These are phyloP conservation scores for Amphicarpaea edgeworthii DNA, from an alignment of 306 rosid species.

Conservation along the genomic window DNA sequence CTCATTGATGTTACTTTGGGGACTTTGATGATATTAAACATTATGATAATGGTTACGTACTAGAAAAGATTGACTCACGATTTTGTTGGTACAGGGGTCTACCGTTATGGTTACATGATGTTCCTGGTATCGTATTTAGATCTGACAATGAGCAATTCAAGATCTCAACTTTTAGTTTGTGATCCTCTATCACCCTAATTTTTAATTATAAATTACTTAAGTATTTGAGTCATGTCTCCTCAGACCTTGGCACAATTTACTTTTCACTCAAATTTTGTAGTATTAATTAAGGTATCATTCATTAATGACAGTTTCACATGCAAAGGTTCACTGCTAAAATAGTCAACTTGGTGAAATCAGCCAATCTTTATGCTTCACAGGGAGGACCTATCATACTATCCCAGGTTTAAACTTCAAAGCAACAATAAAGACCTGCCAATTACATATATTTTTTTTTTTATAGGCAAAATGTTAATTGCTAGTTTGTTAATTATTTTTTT, in stretches of 20 bases:
- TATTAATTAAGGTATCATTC: neutral
- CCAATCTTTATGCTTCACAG: slow-evolving; percentile 79
- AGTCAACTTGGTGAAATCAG: slow-evolving; percentile 79
- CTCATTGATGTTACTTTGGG: neutral
- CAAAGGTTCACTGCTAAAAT: slow-evolving; percentile 68
- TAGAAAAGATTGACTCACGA: slow-evolving; percentile 1
- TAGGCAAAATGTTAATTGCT: too few species aligned
- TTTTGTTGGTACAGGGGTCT: slow-evolving; percentile 69
- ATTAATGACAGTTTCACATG: slow-evolving; percentile 73
- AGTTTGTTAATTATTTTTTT: too few species aligned
- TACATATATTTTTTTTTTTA: neutral
- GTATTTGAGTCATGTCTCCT: neutral
- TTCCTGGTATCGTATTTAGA: slow-evolving; percentile 78
- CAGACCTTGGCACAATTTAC: neutral
- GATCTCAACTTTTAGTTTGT: slow-evolving; percentile 50
- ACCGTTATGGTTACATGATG: slow-evolving; percentile 80
- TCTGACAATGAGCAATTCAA: slow-evolving; percentile 80
- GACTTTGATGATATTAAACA: neutral
- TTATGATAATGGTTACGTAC: neutral
- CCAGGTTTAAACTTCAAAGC: slow-evolving; percentile 60
- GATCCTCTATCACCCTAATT: too few species aligned
- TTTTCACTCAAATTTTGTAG: slow-evolving; percentile 6
- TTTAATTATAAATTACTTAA: too few species aligned
- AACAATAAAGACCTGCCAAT: neutral
- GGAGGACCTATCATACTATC: slow-evolving; percentile 94